phyloP scores from a whole-genome alignment of 768 basidiomycete species.

The Cystofilobasidium capitatum region DNA sequence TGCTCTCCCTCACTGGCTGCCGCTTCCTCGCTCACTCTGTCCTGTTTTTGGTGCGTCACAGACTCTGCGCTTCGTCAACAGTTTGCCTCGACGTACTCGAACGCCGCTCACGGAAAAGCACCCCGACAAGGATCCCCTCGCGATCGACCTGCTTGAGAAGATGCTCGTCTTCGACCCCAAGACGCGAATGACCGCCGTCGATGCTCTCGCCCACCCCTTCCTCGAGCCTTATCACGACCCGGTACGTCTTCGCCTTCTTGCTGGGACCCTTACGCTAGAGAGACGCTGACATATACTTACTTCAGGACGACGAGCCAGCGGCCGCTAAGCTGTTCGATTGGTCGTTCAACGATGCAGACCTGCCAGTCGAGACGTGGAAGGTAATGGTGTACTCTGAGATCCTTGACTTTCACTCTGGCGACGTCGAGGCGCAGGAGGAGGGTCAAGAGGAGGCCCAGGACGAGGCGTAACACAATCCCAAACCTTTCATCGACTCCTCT shows the following conservation, averaged over 20 bases:
- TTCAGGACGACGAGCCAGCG: slow-evolving; percentile 91
- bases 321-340: slow-evolving; percentile 93
- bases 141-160: slow-evolving; percentile 40
- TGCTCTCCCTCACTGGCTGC: neutral
- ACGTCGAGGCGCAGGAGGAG: no score
- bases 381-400: slow-evolving; percentile 99
- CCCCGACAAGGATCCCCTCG: slow-evolving; percentile 55
- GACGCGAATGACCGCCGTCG: slow-evolving; percentile 73
- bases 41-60: neutral
- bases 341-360: slow-evolving; percentile 99
- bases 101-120: slow-evolving; percentile 61
- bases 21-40: neutral
- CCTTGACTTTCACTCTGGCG: slow-evolving; percentile 42
- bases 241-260: no score
- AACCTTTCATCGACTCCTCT: no score
- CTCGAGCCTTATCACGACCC: slow-evolving; percentile 94
- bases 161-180: slow-evolving; percentile 67
- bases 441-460: no score
- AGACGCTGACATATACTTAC: no score
- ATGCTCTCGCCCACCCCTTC: slow-evolving; percentile 82
- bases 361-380: slow-evolving; percentile 98
- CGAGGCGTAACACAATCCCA: no score
- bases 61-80: slow-evolving; percentile 32
- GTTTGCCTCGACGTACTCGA: slow-evolving; percentile 74
- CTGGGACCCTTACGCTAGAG: no score